These are phyloP conservation scores for Coix lacrymajobi DNA, from an alignment of 176 grass and related monocot species.

Conservation along the genomic window DNA sequence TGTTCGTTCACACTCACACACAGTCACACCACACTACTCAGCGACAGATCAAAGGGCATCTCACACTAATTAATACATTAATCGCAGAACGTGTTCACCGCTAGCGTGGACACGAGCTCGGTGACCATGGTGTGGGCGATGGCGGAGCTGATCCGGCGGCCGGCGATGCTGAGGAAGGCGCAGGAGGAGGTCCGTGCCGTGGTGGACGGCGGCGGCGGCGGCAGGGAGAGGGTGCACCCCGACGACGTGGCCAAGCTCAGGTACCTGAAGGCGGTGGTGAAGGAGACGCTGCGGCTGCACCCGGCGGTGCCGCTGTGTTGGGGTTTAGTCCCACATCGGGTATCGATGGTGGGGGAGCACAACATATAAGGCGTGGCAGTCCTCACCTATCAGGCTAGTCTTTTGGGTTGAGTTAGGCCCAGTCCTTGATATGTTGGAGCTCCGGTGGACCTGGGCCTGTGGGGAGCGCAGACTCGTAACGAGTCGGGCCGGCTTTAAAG, in stretches of 20 bases:
- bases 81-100: conserved; percentile 13
- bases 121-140: conserved; percentile 38
- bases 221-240: not conserved
- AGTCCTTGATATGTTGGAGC: too few relatives aligned
- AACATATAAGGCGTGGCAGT: too few relatives aligned
- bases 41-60: too few relatives aligned
- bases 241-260: conserved; percentile 19
- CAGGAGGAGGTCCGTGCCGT: conserved; percentile 22
- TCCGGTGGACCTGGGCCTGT: too few relatives aligned
- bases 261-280: conserved; percentile 37
- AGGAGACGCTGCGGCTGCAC: conserved; percentile 34
- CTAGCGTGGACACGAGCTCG: conserved; percentile 14
- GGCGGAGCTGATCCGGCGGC: conserved; percentile 15
- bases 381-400: too few relatives aligned
- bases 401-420: too few relatives aligned
- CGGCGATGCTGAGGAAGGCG: conserved; percentile 3
- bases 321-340: too few relatives aligned
- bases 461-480: too few relatives aligned
- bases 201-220: not conserved
- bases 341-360: too few relatives aligned
- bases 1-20: not conserved
- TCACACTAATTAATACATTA: too few relatives aligned
- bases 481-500: too few relatives aligned
- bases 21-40: too few relatives aligned
- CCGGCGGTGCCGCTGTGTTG: conserved; percentile 17